Percentiles rank a stretch among this genome's conserved stretches.
Conservation (phyloP, 495 filamentous ascomycete genomes). For the Mytilinidion resinicola region DNA sequence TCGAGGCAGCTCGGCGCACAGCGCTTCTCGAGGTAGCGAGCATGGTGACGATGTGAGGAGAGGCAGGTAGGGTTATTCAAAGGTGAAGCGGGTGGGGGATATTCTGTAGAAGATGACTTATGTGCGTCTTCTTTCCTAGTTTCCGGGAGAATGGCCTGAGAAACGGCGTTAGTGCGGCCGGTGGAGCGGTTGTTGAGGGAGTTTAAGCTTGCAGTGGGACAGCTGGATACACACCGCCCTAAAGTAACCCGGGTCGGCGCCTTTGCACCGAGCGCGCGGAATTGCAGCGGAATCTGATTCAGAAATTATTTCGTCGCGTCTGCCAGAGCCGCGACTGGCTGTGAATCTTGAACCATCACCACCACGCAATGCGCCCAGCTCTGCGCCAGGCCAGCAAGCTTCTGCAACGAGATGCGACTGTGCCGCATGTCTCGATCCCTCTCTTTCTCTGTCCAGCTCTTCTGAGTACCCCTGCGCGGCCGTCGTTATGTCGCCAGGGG, state of each 20-base stretch:
- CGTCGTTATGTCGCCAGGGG: background rate
- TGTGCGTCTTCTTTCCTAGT: no score
- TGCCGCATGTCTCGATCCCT: constrained; percentile 9
- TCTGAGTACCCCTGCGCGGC: background rate
- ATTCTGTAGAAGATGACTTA: background rate
- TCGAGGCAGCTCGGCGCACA: constrained; percentile 46
- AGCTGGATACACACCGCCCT: no score
- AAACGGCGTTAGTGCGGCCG: no score
- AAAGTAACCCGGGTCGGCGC: no score
- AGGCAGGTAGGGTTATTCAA: background rate
- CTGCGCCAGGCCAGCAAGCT: constrained; percentile 14
- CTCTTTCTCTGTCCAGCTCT: constrained; percentile 23
- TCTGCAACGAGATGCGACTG: background rate
- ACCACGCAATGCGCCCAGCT: constrained; percentile 14
- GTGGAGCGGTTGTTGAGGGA: no score
- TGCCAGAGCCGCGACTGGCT: no score
- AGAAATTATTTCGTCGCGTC: no score
- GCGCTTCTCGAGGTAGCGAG: constrained; percentile 43
- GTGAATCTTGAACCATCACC: background rate
- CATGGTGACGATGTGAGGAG: constrained; percentile 13
- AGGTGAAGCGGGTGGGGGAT: background rate
- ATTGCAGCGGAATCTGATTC: no score
- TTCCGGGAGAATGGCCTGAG: no score
- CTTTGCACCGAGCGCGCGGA: no score
- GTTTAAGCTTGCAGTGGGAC: no score